A percentile compares a stretch with the other conserved stretches of the same genome.
phyloP scores from a whole-genome alignment of 2,329 filamentous ascomycete genomes.

The Stachybotrys chartarum region DNA sequence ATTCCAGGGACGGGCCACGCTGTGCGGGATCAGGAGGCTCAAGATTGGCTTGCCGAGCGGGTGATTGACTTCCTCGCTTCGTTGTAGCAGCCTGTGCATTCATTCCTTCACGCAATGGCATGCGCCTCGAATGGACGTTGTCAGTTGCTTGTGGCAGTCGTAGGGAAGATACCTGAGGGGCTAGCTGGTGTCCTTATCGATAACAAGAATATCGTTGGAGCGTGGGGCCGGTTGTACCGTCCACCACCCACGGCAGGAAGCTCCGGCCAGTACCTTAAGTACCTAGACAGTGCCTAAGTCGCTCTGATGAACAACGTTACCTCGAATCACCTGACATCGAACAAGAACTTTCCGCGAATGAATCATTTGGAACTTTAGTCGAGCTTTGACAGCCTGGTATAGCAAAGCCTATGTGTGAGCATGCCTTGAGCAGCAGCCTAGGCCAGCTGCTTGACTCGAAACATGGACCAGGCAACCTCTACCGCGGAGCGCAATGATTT shows the following conservation, averaged over 20 bases:
- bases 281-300: too few relatives aligned
- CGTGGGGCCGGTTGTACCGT: background rate
- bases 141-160: too few relatives aligned
- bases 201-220: background rate
- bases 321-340: too few relatives aligned
- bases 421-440: conserved; percentile 12
- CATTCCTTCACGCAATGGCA: too few relatives aligned
- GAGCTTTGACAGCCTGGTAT: background rate
- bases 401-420: conserved; percentile 4
- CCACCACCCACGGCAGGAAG: background rate
- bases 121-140: too few relatives aligned
- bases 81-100: background rate
- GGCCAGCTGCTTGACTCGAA: conserved; percentile 11
- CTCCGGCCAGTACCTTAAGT: background rate
- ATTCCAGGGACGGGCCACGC: conserved; percentile 47
- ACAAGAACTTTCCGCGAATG: too few relatives aligned
- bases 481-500: conserved; percentile 19
- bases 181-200: background rate
- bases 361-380: too few relatives aligned
- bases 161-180: background rate
- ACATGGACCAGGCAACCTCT: conserved; percentile 16
- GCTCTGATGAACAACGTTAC: too few relatives aligned
- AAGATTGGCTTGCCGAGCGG: conserved; percentile 41
- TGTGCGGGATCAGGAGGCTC: conserved; percentile 36
- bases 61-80: conserved; percentile 37